Percentiles rank a stretch among this genome's conserved stretches.
Conservation (phyloP, 2,329 filamentous ascomycete species). For the Nigrospora osmanthi region DNA sequence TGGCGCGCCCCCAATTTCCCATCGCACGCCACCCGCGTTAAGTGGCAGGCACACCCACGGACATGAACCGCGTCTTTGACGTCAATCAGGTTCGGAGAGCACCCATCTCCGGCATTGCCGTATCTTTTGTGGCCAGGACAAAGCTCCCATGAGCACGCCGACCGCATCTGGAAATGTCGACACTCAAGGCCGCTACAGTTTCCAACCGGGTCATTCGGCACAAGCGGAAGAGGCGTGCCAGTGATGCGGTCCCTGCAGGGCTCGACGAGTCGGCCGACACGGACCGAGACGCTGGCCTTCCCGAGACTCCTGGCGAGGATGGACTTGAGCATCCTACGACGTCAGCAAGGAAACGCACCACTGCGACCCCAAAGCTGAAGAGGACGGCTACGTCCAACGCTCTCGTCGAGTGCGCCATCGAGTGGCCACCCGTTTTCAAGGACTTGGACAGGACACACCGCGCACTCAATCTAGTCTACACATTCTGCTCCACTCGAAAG, state of each 20-base stretch:
- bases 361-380: conserved; percentile 7
- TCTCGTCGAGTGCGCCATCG: conserved; percentile 25
- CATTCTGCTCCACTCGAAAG: conserved; percentile 89
- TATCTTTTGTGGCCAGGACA: too few species aligned
- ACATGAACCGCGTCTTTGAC: too few species aligned
- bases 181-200: conserved; percentile 37
- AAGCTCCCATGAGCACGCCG: conserved; percentile 9
- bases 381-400: conserved; percentile 8
- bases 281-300: neutral
- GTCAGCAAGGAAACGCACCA: neutral
- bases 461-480: conserved; percentile 87
- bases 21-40: too few species aligned
- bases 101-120: too few species aligned
- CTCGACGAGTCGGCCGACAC: conserved; percentile 2
- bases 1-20: too few species aligned
- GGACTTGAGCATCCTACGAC: too few species aligned
- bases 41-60: too few species aligned
- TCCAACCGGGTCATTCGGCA: conserved; percentile 28
- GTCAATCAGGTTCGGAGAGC: too few species aligned
- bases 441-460: conserved; percentile 68
- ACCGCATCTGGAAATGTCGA: conserved; percentile 29
- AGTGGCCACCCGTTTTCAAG: conserved; percentile 72
- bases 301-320: neutral
- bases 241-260: conserved; percentile 11
- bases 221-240: conserved; percentile 28